Base-by-base conservation (phyloP, 2,329 filamentous ascomycete genomes). In the Claviceps spartinae region DNA sequence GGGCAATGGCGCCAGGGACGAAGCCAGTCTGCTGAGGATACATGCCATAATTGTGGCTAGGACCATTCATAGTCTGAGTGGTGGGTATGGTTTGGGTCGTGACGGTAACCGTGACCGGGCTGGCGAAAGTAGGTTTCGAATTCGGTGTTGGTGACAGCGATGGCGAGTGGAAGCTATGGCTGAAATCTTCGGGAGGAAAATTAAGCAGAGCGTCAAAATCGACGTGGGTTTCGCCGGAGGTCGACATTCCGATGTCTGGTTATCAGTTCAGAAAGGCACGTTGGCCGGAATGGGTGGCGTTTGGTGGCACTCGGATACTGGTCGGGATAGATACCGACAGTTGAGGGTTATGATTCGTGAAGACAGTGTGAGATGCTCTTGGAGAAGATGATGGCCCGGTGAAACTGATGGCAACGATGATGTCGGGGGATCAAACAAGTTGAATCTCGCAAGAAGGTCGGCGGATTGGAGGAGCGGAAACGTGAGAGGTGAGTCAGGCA, bases 1-100 rank as follows among this genome's bases (percentile, higher is more conserved):
- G 86, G 43, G 85, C 82, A 56, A 93, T 74, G 50, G 88, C 90
- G 56, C 89, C 89, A 1, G 88, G 84, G 0, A 93, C 88, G 34
- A 96, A 82, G 57, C 90, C 89, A 3, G 93, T 96, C 73, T 96
- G 90, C 67, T 98, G 93, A 72, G 88, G 87, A 73, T 96, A 94
- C 64, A 88, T 82, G 62, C 89, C 87, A 74, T 97, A 97, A 69
- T 95, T 88, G 72, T 96, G 90, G 68, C 88, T 95, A 8, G 93
- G 91, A 38, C 82, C 87, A 47, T 81, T 82, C 63, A 90, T 79
- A 20, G 76, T 80, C 36, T 78, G 76, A 55, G 73, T 70, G 7
- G 77, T 67, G 18, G 79, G 67, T 53, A 83, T 67, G 38, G 73
- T 69, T n/a, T 79, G 76, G 5, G 79, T 75, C 52, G 74, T 71